phyloP scores from a whole-genome alignment of 345 rosid species.

The Turritis glabra region DNA sequence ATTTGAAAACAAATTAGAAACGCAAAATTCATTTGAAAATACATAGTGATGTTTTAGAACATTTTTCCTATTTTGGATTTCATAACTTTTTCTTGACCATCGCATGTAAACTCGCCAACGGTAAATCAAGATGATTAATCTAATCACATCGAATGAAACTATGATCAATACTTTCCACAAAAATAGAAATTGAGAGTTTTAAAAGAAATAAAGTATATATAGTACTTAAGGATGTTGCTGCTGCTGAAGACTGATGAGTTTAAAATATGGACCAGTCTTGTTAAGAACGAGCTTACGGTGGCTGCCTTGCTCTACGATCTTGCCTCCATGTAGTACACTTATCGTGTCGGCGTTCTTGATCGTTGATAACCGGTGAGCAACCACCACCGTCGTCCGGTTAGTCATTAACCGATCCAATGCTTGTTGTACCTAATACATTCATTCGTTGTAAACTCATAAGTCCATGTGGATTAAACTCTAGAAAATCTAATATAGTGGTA shows the following conservation, averaged over 20 bases:
- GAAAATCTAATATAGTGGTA: not conserved
- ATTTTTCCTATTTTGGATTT: not conserved
- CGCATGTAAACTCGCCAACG: not conserved
- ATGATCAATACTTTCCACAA: constrained; percentile 18
- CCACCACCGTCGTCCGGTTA: constrained; percentile 79
- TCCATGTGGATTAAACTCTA: not conserved
- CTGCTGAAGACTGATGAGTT: constrained; percentile 83
- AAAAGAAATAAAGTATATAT: not conserved
- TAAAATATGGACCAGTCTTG: constrained; percentile 72
- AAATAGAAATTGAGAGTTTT: not conserved
- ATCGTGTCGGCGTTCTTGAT: constrained; percentile 79
- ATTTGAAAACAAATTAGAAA: too few relatives aligned
- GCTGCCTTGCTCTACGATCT: constrained; percentile 78
- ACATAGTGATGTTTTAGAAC: not conserved
- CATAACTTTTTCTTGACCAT: not conserved
- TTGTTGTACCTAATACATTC: constrained; percentile 51
- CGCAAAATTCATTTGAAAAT: not conserved
- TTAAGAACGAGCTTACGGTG: constrained; percentile 69
- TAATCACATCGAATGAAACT: constrained; percentile 5
- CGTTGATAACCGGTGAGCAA: constrained; percentile 92
- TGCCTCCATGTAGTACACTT: constrained; percentile 77
- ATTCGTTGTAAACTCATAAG: not conserved
- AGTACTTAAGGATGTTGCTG: constrained; percentile 44
- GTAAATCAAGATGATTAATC: constrained; percentile 3
- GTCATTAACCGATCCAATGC: constrained; percentile 88